phyloP scores from a whole-genome alignment of 345 rosid species.

The Arabidopsis arenosa region DNA sequence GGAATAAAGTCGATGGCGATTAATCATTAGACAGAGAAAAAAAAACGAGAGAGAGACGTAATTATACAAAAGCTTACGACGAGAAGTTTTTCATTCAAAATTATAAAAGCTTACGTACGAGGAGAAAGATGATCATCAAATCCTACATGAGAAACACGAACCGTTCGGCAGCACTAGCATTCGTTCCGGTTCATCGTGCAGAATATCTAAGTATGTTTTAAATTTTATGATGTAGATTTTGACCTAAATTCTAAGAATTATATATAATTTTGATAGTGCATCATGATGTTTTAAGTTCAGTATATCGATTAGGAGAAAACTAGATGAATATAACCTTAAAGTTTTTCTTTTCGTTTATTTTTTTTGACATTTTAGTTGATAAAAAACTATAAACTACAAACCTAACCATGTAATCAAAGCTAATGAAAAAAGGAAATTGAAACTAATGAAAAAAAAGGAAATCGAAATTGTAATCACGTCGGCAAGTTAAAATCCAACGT shows the following conservation, averaged over 20 bases:
- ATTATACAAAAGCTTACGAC: background rate
- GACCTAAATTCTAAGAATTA: no score
- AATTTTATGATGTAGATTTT: background rate
- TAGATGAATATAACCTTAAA: no score
- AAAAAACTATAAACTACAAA: no score
- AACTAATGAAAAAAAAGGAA: background rate
- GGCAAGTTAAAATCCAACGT: constrained; percentile 15
- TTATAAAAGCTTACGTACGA: background rate
- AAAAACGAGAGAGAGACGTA: background rate
- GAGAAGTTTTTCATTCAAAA: background rate
- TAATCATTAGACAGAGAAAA: background rate
- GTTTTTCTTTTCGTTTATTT: no score
- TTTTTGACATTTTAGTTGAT: no score
- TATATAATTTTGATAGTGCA: no score
- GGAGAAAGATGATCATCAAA: background rate
- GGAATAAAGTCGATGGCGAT: background rate
- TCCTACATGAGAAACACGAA: background rate
- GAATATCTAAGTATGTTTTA: background rate
- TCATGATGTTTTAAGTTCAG: no score
- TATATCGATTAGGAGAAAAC: no score
- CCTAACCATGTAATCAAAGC: no score
- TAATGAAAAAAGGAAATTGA: no score
- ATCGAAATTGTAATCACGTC: constrained; percentile 5
- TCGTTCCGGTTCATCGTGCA: background rate
- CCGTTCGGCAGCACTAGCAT: background rate